Base-by-base conservation (phyloP, 139 green algal species). In the Tetradesmus obliquus region DNA sequence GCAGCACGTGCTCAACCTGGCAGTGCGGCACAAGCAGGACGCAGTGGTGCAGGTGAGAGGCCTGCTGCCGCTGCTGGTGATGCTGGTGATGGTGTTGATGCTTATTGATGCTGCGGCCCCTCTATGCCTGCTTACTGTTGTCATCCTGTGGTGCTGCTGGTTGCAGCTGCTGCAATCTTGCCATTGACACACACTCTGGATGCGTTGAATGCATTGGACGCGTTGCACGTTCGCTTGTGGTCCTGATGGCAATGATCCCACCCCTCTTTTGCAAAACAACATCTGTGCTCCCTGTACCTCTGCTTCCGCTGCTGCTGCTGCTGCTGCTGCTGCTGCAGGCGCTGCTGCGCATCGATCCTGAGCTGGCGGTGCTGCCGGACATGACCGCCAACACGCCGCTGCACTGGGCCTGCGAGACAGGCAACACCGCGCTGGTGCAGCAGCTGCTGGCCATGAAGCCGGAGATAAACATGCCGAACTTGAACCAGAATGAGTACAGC, bases 1-100 rank as follows among this genome's bases (percentile, higher is more conserved):
- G 24, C 51, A 72, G 51, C 94, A 95, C 3, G 91, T 94, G 3
- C 86, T 97, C 83, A 96, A 95, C 91, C 88, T 97, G 72, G 95
- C 95, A 12, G 91, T 95, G 0, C 9, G 22, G 12, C 76, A 92
- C 13, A 92, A 93, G 81, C 92, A 94, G 91, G 57, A 96, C 15
- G 91, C 87, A 1, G 90, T 90, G 0, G 93, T 95, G 54, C 87
- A 96, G 85, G 94, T 95, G 93, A 79, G 94, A 2, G 8, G 2
- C 12, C 60, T 71, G 60, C 60, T 71, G 60, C 60, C 19, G 60
- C 60, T 71, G 60, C 60, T 71, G 60, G 10, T 76, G 66, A 17
- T 76, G 66, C 66, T 76, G 66, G 17, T 76, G 66, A 17, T 76
- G 66, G 17, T n/a, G 15, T 19, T 4, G 66, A 3, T 76, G 66